Evolutionary conservation across 106 monocot genomes (phyloP).

Genomic region (Vanilla planifolia): DNA sequence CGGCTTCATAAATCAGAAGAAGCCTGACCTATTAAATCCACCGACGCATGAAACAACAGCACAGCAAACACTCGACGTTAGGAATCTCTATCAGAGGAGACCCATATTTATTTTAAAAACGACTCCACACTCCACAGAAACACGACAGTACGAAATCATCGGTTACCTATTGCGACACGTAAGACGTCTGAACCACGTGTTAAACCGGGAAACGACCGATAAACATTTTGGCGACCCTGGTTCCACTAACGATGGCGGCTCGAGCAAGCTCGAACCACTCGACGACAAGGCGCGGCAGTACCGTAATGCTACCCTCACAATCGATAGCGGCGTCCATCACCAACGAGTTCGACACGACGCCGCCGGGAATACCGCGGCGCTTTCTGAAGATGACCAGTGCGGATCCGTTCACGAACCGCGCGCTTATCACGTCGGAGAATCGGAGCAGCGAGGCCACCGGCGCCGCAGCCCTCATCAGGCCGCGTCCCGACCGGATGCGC

Average conservation of each 20-base stretch:
- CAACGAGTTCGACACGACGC: neutral
- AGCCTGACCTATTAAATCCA: too few relatives aligned
- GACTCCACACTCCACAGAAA: too few relatives aligned
- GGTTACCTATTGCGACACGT: too few relatives aligned
- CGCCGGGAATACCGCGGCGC: constrained; percentile 3
- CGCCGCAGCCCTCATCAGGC: constrained; percentile 22
- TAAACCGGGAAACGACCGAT: too few relatives aligned
- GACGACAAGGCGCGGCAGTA: neutral
- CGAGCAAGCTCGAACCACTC: neutral
- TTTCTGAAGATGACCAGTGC: constrained; percentile 23
- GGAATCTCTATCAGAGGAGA: too few relatives aligned
- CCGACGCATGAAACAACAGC: too few relatives aligned
- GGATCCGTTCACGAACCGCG: constrained; percentile 20
- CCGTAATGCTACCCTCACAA: neutral
- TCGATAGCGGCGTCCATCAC: neutral
- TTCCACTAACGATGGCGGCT: neutral
- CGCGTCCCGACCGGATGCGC: neutral
- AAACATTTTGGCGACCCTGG: too few relatives aligned
- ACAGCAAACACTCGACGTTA: too few relatives aligned
- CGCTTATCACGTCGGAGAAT: constrained; percentile 24
- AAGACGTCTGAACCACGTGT: too few relatives aligned
- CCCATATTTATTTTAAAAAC: too few relatives aligned
- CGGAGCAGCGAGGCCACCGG: constrained; percentile 26
- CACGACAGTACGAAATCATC: too few relatives aligned
- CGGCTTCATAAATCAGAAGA: too few relatives aligned